These are phyloP conservation scores for Juglanconis juglandina DNA, from an alignment of 2,329 filamentous ascomycete species.

Conservation along the genomic window DNA sequence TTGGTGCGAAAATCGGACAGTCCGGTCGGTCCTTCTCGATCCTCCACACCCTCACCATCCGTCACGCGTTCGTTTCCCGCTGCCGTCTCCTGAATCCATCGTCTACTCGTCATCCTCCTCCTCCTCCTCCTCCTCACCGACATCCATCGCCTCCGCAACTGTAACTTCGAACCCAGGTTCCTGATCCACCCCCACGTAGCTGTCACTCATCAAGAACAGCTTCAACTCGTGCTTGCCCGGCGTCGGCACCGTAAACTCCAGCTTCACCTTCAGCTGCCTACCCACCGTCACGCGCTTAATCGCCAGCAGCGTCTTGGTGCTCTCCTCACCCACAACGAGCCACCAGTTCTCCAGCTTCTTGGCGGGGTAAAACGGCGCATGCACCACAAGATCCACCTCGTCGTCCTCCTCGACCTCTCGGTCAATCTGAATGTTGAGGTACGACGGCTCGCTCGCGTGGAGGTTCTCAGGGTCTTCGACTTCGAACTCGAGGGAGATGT, in stretches of 20 bases:
- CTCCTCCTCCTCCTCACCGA: constrained; percentile 83
- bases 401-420: constrained; percentile 73
- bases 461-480: constrained; percentile 78
- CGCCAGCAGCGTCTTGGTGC: constrained; percentile 78
- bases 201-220: constrained; percentile 93
- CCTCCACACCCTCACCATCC: not conserved
- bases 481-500: constrained; percentile 86
- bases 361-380: constrained; percentile 89
- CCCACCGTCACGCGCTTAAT: constrained; percentile 94
- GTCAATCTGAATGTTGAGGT: constrained; percentile 79
- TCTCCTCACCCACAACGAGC: constrained; percentile 92
- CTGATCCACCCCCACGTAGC: constrained; percentile 95
- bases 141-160: constrained; percentile 90
- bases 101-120: constrained; percentile 53
- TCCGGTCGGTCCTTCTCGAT: not conserved
- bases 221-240: constrained; percentile 84
- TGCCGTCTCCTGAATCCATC: constrained; percentile 7
- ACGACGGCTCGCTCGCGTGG: constrained; percentile 74
- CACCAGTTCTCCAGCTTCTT: constrained; percentile 99
- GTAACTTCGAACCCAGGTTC: constrained; percentile 83
- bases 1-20: not conserved
- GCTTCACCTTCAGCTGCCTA: constrained; percentile 68
- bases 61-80: too few relatives aligned
- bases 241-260: constrained; percentile 85
- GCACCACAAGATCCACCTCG: constrained; percentile 77